phyloP scores from a whole-genome alignment of 176 grass and related monocot species.

The Leersia perrieri region DNA sequence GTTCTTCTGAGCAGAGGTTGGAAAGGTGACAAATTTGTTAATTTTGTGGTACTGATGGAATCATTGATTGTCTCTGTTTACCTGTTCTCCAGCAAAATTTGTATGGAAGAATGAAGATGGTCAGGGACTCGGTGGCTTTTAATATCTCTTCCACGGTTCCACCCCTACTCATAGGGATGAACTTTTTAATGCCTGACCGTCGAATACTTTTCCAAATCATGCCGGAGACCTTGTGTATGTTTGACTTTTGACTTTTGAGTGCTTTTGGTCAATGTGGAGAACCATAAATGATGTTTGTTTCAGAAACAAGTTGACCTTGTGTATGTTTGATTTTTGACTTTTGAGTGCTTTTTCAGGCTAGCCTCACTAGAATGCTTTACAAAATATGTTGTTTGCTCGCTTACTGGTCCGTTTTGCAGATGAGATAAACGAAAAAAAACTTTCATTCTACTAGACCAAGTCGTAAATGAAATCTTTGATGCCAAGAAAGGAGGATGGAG shows the following conservation, averaged over 20 bases:
- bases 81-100: background rate
- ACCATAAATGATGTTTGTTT: background rate
- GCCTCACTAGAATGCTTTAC: background rate
- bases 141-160: background rate
- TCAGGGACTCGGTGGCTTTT: too few species aligned
- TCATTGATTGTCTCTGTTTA: background rate
- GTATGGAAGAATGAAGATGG: background rate
- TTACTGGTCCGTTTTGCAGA: background rate
- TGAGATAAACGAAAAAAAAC: background rate
- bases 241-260: too few species aligned
- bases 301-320: background rate
- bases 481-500: background rate
- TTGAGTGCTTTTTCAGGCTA: too few species aligned
- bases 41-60: background rate
- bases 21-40: background rate
- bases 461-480: background rate
- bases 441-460: background rate
- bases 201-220: background rate
- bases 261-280: background rate
- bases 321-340: too few species aligned
- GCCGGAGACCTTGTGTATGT: background rate
- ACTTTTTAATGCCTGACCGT: background rate
- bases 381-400: background rate
- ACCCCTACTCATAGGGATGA: background rate
- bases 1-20: background rate